Evolutionary conservation across 768 basidiomycete species (phyloP).

Genomic region (Tephrocybe rancida): DNA sequence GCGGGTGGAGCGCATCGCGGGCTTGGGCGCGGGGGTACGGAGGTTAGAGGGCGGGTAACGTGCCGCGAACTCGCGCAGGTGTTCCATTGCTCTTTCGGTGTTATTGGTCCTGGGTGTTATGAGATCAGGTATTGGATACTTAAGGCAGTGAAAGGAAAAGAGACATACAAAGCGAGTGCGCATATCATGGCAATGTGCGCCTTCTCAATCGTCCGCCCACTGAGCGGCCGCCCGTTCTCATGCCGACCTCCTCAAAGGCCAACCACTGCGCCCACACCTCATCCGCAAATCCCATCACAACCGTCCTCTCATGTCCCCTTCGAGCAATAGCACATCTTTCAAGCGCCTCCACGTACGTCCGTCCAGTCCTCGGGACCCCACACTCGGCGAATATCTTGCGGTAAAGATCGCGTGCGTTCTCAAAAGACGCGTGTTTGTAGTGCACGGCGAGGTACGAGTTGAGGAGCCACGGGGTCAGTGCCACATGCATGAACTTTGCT

Average conservation of each 20-base stretch:
- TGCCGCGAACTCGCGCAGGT: constrained; percentile 60
- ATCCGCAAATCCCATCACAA: constrained; percentile 54
- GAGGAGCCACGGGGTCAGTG: constrained; percentile 61
- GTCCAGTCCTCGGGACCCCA: constrained; percentile 48
- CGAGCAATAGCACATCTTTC: constrained; percentile 58
- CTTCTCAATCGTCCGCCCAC: constrained; percentile 62
- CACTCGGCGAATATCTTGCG: constrained; percentile 46
- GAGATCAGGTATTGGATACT: too few species aligned
- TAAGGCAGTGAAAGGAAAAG: background rate
- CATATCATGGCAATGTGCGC: constrained; percentile 72
- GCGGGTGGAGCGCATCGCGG: constrained; percentile 57
- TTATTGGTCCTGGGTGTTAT: constrained; percentile 54
- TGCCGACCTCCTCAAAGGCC: constrained; percentile 41
- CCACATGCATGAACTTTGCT: constrained; percentile 58
- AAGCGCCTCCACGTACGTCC: constrained; percentile 65
- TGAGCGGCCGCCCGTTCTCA: constrained; percentile 27
- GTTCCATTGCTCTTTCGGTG: constrained; percentile 52
- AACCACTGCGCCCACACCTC: constrained; percentile 72
- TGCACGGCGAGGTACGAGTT: constrained; percentile 84
- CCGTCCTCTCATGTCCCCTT: constrained; percentile 45
- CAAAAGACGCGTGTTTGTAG: constrained; percentile 56
- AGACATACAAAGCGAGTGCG: constrained; percentile 59
- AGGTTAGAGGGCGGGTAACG: constrained; percentile 65
- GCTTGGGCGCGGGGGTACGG: constrained; percentile 42
- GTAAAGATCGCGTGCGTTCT: constrained; percentile 51